A percentile compares a stretch with the other conserved stretches of the same genome.
phyloP scores from a whole-genome alignment of 768 basidiomycete genomes.

The Coprinellus micaceus region DNA sequence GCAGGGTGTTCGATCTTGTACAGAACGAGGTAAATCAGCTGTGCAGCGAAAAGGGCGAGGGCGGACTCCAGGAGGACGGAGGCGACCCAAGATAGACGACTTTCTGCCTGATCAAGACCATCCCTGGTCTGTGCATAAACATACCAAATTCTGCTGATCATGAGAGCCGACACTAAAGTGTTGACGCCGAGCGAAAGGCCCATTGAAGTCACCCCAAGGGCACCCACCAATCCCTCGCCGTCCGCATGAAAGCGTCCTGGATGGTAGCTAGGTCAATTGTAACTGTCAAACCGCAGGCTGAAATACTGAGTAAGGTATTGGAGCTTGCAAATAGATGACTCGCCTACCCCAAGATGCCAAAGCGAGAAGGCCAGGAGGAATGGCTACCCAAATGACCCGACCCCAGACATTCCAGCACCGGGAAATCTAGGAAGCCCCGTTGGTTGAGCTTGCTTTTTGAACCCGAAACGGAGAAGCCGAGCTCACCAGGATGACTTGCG shows the following conservation, averaged over 20 bases:
- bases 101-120: background rate
- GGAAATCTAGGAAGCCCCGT: background rate
- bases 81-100: background rate
- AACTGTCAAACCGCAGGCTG: background rate
- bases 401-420: slow-evolving; percentile 2
- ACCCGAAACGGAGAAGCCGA: background rate
- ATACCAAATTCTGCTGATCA: background rate
- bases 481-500: background rate
- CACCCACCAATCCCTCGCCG: background rate
- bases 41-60: background rate
- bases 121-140: background rate
- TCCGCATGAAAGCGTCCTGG: background rate
- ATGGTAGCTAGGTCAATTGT: background rate
- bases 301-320: background rate
- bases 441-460: background rate
- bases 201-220: background rate
- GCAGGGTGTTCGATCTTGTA: background rate
- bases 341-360: background rate
- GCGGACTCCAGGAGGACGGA: slow-evolving; percentile 1
- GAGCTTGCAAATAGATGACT: too few relatives aligned
- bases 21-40: background rate
- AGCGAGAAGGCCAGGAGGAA: background rate
- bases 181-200: background rate
- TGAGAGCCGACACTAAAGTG: background rate
- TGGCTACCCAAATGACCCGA: background rate